Evolutionary conservation across 2,329 filamentous ascomycete species (phyloP).

Genomic region (Clarireedia homoeocarpa): DNA sequence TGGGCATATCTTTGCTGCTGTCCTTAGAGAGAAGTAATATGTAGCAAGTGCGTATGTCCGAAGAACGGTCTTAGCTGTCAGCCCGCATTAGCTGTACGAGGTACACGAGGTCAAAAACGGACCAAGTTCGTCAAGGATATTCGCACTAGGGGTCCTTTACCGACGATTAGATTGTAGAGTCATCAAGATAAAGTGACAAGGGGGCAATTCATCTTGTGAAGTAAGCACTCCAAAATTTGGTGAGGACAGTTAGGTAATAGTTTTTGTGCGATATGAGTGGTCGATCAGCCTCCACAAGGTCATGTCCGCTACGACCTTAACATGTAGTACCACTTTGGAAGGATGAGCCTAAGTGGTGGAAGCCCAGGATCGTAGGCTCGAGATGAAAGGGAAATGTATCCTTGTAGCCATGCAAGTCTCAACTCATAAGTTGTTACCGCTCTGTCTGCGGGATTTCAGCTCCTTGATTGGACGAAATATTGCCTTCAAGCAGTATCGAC

Average conservation of each 20-base stretch:
- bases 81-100: conserved; percentile 13
- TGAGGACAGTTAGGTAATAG: conserved; percentile 19
- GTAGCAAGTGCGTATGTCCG: conserved; percentile 1
- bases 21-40: background rate
- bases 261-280: conserved; percentile 6
- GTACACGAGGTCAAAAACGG: conserved; percentile 3
- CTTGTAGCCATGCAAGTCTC: conserved; percentile 1
- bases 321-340: background rate
- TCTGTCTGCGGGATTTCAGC: background rate
- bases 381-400: conserved; percentile 1
- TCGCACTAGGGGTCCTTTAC: conserved; percentile 4
- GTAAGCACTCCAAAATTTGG: conserved; percentile 9
- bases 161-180: conserved; percentile 10
- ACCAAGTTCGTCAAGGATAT: background rate
- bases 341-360: conserved; percentile 2
- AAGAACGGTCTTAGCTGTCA: conserved; percentile 13
- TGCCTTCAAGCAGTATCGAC: conserved; percentile 13
- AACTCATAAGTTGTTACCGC: conserved; percentile 3
- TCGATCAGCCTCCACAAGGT: conserved; percentile 2
- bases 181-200: conserved; percentile 8
- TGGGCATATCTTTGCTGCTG: background rate
- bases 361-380: background rate
- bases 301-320: background rate
- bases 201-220: background rate
- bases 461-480: conserved; percentile 17